Conservation (phyloP, 2,329 filamentous ascomycete genomes). For the Alternaria conjuncta region DNA sequence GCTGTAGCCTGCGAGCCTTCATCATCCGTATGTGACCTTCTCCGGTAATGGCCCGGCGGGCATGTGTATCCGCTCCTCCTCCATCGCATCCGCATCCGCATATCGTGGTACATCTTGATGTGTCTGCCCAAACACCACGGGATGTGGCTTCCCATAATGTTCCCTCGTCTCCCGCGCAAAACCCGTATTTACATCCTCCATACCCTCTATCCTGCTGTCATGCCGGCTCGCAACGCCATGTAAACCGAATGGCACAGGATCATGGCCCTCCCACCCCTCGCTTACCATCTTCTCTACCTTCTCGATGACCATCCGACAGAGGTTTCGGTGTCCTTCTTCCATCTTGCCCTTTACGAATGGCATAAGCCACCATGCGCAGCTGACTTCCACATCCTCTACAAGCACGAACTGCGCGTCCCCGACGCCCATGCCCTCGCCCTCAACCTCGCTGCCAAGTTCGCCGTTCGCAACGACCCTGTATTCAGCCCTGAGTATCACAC, state of each 20-base stretch:
- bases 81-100: constrained; percentile 20
- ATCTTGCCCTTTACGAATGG: constrained; percentile 44
- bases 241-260: background rate
- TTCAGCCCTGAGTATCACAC: constrained; percentile 41
- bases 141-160: constrained; percentile 1
- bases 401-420: constrained; percentile 43
- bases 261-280: background rate
- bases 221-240: background rate
- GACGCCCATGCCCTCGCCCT: constrained; percentile 41
- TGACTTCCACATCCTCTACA: constrained; percentile 45
- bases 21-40: constrained; percentile 34
- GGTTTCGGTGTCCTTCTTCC: constrained; percentile 42
- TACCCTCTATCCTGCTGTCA: constrained; percentile 24
- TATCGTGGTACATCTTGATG: background rate
- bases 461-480: constrained; percentile 37
- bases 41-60: constrained; percentile 17
- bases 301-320: constrained; percentile 43
- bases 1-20: background rate
- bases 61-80: constrained; percentile 16
- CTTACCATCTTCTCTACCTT: constrained; percentile 35
- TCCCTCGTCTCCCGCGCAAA: constrained; percentile 4
- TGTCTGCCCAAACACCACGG: constrained; percentile 1
- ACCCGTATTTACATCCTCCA: constrained; percentile 3
- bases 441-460: constrained; percentile 33
- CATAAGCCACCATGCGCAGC: constrained; percentile 45